phyloP scores from a whole-genome alignment of 108 stramenopile genomes.

The Skeletonema marinoi region DNA sequence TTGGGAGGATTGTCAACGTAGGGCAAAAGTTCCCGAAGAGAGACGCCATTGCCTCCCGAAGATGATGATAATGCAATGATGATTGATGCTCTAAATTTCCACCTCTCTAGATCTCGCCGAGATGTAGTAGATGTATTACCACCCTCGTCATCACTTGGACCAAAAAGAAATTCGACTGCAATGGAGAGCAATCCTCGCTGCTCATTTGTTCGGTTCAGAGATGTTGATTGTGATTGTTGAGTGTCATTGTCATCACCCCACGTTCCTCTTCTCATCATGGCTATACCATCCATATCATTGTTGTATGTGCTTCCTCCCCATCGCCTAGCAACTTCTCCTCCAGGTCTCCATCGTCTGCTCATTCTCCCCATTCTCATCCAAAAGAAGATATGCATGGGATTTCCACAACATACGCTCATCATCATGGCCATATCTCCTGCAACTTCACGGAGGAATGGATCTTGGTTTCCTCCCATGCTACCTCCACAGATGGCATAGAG shows the following conservation, averaged over 20 bases:
- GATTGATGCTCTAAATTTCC: conserved; percentile 68
- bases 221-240: conserved; percentile 9
- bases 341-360: conserved; percentile 37
- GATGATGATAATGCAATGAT: conserved; percentile 40
- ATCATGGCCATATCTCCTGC: conserved; percentile 74
- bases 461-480: conserved; percentile 46
- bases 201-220: conserved; percentile 6
- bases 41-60: conserved; percentile 44
- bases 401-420: conserved; percentile 69
- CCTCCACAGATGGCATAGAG: conserved; percentile 83
- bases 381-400: conserved; percentile 66
- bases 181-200: conserved; percentile 72
- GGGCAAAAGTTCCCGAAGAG: conserved; percentile 62
- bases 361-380: conserved; percentile 66
- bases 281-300: conserved; percentile 32
- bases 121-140: conserved; percentile 7
- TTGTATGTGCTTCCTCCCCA: conserved; percentile 30
- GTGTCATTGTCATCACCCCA: conserved; percentile 33
- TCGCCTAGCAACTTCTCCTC: conserved; percentile 5
- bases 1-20: conserved; percentile 74
- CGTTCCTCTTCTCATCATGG: conserved; percentile 46
- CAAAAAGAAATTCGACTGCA: conserved; percentile 86
- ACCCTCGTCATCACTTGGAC: conserved; percentile 38
- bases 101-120: conserved; percentile 55
- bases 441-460: conserved; percentile 78